These are phyloP conservation scores for Trichoderma cornu-damae DNA, from an alignment of 2,329 filamentous ascomycete species.

Conservation along the genomic window DNA sequence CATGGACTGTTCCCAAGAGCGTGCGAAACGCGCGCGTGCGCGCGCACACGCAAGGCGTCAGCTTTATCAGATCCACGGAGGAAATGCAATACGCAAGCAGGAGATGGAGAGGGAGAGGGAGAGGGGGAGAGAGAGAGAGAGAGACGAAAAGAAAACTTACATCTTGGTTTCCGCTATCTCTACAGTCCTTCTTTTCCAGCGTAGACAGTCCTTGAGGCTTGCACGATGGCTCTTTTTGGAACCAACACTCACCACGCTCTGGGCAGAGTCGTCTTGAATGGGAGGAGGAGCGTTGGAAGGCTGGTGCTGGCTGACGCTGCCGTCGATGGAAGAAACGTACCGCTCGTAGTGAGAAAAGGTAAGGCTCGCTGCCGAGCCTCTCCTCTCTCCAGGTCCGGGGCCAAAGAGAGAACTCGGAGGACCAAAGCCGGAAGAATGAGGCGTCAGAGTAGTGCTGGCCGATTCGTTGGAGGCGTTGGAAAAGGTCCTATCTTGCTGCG, in stretches of 20 bases:
- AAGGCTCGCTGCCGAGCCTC: constrained; percentile 34
- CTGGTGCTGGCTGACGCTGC: constrained; percentile 38
- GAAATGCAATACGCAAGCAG: not conserved
- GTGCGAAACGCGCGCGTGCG: no score
- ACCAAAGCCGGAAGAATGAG: constrained; percentile 39
- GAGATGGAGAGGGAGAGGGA: not conserved
- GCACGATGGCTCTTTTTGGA: constrained; percentile 43
- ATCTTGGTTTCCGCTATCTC: constrained; percentile 31
- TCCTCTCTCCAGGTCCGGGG: constrained; percentile 9
- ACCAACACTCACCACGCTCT: constrained; percentile 42
- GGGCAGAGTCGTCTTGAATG: constrained; percentile 29
- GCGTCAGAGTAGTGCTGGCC: constrained; percentile 38
- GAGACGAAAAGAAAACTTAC: constrained; percentile 25
- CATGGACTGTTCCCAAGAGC: not conserved
- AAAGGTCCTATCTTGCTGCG: constrained; percentile 40
- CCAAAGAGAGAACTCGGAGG: constrained; percentile 22
- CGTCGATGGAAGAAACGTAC: constrained; percentile 44
- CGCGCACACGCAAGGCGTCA: no score
- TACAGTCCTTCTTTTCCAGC: constrained; percentile 37
- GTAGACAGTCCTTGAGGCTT: constrained; percentile 41
- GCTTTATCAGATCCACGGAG: not conserved
- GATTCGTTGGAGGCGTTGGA: constrained; percentile 43
- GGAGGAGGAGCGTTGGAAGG: constrained; percentile 34
- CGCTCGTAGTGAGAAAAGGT: constrained; percentile 50
- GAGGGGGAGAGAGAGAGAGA: not conserved